These are phyloP conservation scores for Fusarium nodosum DNA, from an alignment of 2,329 filamentous ascomycete species.

Conservation along the genomic window DNA sequence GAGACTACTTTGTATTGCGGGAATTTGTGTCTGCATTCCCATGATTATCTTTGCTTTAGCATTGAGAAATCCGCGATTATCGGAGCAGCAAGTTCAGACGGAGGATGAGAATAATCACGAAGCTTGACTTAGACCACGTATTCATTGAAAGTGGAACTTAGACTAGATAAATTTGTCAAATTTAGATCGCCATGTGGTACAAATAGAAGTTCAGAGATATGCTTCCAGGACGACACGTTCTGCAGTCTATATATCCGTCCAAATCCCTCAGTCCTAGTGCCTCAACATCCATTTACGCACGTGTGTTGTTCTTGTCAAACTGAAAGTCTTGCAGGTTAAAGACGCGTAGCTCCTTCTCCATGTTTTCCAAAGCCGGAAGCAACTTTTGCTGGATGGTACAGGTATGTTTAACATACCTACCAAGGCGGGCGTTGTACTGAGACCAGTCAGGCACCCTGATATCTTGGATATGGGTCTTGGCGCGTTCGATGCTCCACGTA, in stretches of 20 bases:
- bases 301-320: too few species aligned
- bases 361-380: accelerated
- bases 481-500: too few species aligned
- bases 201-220: neutral
- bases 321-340: neutral
- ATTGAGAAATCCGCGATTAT: slow-evolving; percentile 61
- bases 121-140: neutral
- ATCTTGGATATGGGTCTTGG: too few species aligned
- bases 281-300: neutral
- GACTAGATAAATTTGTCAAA: neutral
- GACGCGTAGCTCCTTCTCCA: neutral
- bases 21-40: slow-evolving; percentile 61
- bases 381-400: neutral
- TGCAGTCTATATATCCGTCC: neutral
- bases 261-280: accelerated
- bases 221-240: accelerated
- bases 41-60: slow-evolving; percentile 61
- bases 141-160: neutral
- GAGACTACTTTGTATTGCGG: slow-evolving; percentile 60
- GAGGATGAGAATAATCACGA: slow-evolving; percentile 34
- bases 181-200: neutral
- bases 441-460: too few species aligned
- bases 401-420: too few species aligned
- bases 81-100: slow-evolving; percentile 52
- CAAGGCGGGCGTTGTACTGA: too few species aligned